Evolutionary conservation across 768 basidiomycete genomes (phyloP), one percentile per base, ranked within the genome.

Genomic region (Russula dissimulans): DNA sequence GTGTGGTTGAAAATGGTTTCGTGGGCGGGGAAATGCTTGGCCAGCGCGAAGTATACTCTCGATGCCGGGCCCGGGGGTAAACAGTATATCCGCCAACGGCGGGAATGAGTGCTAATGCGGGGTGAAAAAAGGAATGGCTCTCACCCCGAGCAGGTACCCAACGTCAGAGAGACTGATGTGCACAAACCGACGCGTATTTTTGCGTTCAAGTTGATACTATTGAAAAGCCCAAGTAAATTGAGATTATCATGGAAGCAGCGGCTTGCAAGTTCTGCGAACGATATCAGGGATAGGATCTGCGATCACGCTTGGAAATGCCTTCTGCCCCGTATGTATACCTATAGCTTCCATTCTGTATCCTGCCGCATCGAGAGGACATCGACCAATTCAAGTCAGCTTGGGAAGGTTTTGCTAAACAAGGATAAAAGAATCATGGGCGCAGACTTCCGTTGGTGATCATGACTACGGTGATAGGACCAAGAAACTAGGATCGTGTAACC

Each of bases 381-480:
- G 11, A 34, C 18, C 22, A 26, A 34, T n/a, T 1, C 38, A 26
- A 18, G 5, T 26, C 22, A 26, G 22, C 22, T 26, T 26, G 22
- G 22, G 22, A 26, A 26, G 22, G 22, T 26, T 26, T 26, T 26
- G 22, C 22, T 26, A 26, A 26, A 1, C 32, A 44, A 42, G 32
- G 49, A 5, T 29, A 12, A 26, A 26, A 2, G 22, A 26, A 26
- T 26, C 2, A 26, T 26, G 22, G 22, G 22, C 4, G 17, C 38
- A 31, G 14, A 74, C 85, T 64, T 67, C 85, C 77, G 54, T 80
- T 78, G 29, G 76, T 74, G 59, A 81, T 78, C 77, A 86, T 80
- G 56, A 93, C 84, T 26, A 86, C 88, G 38, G 87, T 84, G 64
- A 95, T 86, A 1, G 92, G 92, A 0, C 89, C 89, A 22, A 95